A percentile compares a stretch with the other conserved stretches of the same genome.
phyloP scores from a whole-genome alignment of 75 land plant species.

The Selaginella moellendorffii region DNA sequence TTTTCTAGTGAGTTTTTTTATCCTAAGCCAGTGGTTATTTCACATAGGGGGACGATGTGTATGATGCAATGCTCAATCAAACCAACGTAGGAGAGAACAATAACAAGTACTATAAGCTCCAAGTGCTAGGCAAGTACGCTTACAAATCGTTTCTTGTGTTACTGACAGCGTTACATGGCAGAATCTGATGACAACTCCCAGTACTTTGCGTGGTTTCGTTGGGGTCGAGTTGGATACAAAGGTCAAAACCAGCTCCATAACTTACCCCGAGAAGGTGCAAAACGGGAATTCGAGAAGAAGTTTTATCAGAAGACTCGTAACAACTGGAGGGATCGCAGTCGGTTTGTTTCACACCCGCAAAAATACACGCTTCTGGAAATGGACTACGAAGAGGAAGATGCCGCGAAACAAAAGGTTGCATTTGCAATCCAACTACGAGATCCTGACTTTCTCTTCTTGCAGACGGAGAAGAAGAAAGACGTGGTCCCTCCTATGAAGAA shows the following conservation, averaged over 20 bases:
- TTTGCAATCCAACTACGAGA: no score
- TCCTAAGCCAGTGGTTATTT: neutral
- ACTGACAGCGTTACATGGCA: no score
- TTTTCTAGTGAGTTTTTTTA: neutral
- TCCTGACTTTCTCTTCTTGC: neutral
- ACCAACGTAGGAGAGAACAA: constrained; percentile 83
- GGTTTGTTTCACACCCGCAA: constrained; percentile 38
- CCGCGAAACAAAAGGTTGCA: no score
- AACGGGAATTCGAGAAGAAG: constrained; percentile 45
- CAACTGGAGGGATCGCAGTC: constrained; percentile 43
- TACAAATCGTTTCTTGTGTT: no score
- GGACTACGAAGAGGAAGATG: constrained; percentile 47
- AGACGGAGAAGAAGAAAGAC: neutral
- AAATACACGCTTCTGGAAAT: constrained; percentile 89
- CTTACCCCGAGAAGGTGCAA: no score
- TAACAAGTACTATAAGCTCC: constrained; percentile 89
- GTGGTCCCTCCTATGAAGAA: neutral
- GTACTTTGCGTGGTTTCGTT: constrained; percentile 60
- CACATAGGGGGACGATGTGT: constrained; percentile 74
- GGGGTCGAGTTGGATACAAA: constrained; percentile 80
- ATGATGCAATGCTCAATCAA: constrained; percentile 96
- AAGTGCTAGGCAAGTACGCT: constrained; percentile 48
- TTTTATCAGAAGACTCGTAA: constrained; percentile 74
- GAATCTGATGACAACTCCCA: constrained; percentile 54
- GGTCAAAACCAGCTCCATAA: no score